Conservation (phyloP, 306 rosid genomes). For the Prunus persica region DNA sequence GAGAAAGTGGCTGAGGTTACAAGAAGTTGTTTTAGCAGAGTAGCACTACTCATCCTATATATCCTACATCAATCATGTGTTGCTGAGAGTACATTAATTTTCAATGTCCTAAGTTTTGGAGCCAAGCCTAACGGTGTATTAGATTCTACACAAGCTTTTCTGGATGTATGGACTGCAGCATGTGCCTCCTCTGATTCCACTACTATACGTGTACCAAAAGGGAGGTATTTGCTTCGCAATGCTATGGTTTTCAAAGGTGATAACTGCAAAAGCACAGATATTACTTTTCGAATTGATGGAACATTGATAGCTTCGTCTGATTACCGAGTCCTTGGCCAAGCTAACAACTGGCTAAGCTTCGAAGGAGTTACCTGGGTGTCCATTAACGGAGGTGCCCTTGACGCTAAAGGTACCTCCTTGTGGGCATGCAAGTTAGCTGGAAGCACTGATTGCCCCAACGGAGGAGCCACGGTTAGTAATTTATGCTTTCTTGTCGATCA, state of each 20-base stretch:
- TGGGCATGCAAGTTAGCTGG: constrained; percentile 27
- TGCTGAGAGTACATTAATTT: not conserved
- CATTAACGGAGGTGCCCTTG: not conserved
- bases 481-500: not conserved
- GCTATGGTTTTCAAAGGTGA: constrained; percentile 4
- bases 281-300: constrained; percentile 1
- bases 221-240: not conserved
- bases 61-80: not conserved
- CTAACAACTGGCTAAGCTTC: not conserved
- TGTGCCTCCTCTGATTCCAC: constrained; percentile 20
- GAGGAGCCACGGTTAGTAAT: constrained; percentile 28
- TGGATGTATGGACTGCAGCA: constrained; percentile 37
- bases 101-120: constrained; percentile 45
- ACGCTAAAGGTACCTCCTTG: not conserved
- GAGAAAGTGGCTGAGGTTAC: constrained; percentile 13
- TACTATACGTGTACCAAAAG: constrained; percentile 23
- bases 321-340: constrained; percentile 1
- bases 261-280: not conserved
- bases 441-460: constrained; percentile 5
- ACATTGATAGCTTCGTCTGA: constrained; percentile 20
- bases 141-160: constrained; percentile 42
- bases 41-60: not conserved
- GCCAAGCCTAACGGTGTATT: constrained; percentile 25
- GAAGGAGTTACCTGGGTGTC: not conserved
- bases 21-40: not conserved